These are phyloP conservation scores for Batkoa obscura DNA, from an alignment of 371 early-diverging fungal genomes.

Conservation along the genomic window DNA sequence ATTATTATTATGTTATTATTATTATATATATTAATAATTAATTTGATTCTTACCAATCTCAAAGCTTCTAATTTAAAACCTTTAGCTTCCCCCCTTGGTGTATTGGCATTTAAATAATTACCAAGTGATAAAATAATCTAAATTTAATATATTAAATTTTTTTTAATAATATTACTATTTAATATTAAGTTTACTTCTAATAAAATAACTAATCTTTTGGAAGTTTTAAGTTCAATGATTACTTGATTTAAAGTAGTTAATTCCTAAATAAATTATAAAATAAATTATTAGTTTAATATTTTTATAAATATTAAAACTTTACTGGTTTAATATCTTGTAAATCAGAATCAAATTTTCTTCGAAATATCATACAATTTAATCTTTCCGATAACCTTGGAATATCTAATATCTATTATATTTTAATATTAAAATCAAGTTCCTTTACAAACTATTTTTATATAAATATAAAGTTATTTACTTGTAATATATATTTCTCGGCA, in stretches of 20 bases:
- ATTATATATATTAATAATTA: neutral
- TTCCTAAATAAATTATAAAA: conserved; percentile 5
- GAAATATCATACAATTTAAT: conserved; percentile 50
- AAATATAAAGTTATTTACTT: neutral
- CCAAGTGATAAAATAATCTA: conserved; percentile 55
- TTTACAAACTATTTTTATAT: neutral
- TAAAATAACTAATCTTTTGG: conserved; percentile 3
- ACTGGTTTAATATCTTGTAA: conserved; percentile 42
- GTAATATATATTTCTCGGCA: conserved; percentile 11
- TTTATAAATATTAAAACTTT: conserved; percentile 10
- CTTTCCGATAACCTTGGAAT: conserved; percentile 49
- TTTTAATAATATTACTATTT: neutral
- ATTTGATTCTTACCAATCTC: conserved; percentile 22
- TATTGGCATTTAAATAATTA: conserved; percentile 57
- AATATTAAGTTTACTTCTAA: conserved; percentile 7
- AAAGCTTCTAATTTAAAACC: conserved; percentile 58
- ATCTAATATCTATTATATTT: conserved; percentile 40
- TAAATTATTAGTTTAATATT: neutral
- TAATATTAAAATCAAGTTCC: conserved; percentile 14
- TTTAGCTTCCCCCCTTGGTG: conserved; percentile 62
- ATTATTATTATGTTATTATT: neutral
- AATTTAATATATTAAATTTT: neutral
- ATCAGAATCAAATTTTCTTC: conserved; percentile 45
- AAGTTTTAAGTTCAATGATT: conserved; percentile 8
- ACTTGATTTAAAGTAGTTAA: conserved; percentile 6